These are phyloP conservation scores for Taiwanofungus camphoratus DNA, from an alignment of 1,284 basidiomycete species.

Conservation along the genomic window DNA sequence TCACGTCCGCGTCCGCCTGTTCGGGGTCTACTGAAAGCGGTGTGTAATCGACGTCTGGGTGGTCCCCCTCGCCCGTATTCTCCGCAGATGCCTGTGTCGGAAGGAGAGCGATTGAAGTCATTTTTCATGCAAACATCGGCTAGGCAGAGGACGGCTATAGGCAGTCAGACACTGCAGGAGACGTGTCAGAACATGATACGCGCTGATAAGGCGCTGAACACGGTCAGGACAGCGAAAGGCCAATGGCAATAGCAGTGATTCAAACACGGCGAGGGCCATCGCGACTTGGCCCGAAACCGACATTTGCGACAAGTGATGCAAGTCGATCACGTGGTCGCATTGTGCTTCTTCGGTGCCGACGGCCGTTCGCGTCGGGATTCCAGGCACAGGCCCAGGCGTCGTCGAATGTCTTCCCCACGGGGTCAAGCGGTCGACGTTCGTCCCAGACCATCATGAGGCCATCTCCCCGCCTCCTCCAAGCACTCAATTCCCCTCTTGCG, in stretches of 20 bases:
- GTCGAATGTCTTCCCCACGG: conserved; percentile 2
- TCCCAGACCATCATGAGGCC: conserved; percentile 18
- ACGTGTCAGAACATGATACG: no score
- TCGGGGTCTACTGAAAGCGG: conserved; percentile 14
- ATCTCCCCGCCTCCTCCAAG: conserved; percentile 19
- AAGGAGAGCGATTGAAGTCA: background rate
- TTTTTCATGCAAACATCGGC: background rate
- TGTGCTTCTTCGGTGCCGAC: no score
- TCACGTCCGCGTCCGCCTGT: conserved; percentile 1
- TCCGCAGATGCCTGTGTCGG: background rate
- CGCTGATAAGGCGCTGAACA: no score
- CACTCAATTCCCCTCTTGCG: conserved; percentile 17
- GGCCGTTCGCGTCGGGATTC: no score
- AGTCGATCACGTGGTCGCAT: no score
- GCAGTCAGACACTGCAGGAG: background rate
- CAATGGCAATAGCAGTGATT: no score
- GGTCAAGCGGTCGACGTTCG: no score
- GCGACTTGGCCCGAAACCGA: no score
- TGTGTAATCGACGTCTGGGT: conserved; percentile 14
- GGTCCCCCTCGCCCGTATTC: conserved; percentile 3
- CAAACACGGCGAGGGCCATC: no score
- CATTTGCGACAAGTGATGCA: no score
- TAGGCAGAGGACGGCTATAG: background rate
- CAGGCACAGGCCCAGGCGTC: background rate
- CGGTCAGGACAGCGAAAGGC: no score